phyloP scores from a whole-genome alignment of 129 eudicot genomes.

The Lonicera japonica region DNA sequence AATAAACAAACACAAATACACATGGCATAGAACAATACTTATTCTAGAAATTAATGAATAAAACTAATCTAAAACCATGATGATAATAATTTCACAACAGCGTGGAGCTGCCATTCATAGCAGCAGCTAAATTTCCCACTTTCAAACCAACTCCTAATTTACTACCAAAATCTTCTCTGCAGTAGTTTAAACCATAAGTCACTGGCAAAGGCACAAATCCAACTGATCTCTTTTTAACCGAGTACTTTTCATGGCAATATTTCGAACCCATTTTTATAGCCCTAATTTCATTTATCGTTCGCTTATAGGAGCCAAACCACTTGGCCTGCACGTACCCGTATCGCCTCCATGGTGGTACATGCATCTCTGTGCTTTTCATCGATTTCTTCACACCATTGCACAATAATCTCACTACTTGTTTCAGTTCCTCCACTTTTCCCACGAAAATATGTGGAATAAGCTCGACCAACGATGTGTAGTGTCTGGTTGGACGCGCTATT shows the following conservation, averaged over 20 bases:
- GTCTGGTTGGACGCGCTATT: conserved; percentile 48
- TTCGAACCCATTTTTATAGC: not conserved
- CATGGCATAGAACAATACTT: no score
- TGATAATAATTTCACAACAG: no score
- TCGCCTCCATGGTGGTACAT: conserved; percentile 72
- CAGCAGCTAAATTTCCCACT: conserved; percentile 61
- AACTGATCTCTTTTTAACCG: conserved; percentile 23
- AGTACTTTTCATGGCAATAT: not conserved
- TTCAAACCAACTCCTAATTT: conserved; percentile 15
- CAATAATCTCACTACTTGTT: conserved; percentile 45
- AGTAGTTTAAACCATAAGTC: not conserved
- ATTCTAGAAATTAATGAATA: no score
- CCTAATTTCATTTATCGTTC: conserved; percentile 33
- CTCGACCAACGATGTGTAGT: conserved; percentile 38
- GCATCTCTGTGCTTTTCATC: conserved; percentile 32
- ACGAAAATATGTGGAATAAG: conserved; percentile 42
- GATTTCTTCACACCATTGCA: conserved; percentile 39
- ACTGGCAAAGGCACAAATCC: conserved; percentile 36
- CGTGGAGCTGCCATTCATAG: conserved; percentile 2
- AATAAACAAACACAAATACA: no score
- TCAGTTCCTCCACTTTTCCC: conserved; percentile 35
- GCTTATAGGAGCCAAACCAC: conserved; percentile 59
- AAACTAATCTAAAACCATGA: no score
- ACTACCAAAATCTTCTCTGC: conserved; percentile 30
- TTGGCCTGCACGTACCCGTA: conserved; percentile 43